A percentile compares a stretch with the other conserved stretches of the same genome.
These are phyloP conservation scores for Salicornia ramosissima DNA, from an alignment of 148 eudicot species.

Conservation along the genomic window DNA sequence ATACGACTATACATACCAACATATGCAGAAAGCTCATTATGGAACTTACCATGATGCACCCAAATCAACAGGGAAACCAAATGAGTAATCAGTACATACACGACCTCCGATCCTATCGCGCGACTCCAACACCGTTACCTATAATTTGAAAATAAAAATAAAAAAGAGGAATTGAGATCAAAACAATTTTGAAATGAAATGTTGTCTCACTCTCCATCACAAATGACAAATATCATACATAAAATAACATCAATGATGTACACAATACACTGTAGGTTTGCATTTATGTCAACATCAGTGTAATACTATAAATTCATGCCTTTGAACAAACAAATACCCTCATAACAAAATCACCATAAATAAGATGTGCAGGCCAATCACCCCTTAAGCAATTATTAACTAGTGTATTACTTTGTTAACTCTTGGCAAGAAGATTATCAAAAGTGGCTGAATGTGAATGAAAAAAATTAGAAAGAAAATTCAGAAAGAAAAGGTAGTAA, in stretches of 20 bases:
- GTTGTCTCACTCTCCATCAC: too few species aligned
- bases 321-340: too few species aligned
- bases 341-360: neutral
- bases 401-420: neutral
- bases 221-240: neutral
- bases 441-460: too few species aligned
- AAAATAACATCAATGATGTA: neutral
- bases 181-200: neutral
- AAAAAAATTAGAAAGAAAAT: too few species aligned
- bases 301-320: neutral
- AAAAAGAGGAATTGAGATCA: neutral
- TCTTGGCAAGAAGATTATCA: neutral
- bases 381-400: neutral
- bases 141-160: constrained; percentile 13
- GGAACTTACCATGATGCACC: constrained; percentile 91
- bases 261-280: neutral
- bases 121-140: constrained; percentile 87
- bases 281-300: neutral
- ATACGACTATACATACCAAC: neutral
- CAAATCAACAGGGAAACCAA: constrained; percentile 92
- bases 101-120: constrained; percentile 97
- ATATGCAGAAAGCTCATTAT: neutral
- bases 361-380: neutral
- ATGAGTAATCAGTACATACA: constrained; percentile 86
- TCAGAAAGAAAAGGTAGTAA: too few species aligned